Evolutionary conservation across 2,329 filamentous ascomycete species (phyloP).

Genomic region (Celoporthe dispersa): DNA sequence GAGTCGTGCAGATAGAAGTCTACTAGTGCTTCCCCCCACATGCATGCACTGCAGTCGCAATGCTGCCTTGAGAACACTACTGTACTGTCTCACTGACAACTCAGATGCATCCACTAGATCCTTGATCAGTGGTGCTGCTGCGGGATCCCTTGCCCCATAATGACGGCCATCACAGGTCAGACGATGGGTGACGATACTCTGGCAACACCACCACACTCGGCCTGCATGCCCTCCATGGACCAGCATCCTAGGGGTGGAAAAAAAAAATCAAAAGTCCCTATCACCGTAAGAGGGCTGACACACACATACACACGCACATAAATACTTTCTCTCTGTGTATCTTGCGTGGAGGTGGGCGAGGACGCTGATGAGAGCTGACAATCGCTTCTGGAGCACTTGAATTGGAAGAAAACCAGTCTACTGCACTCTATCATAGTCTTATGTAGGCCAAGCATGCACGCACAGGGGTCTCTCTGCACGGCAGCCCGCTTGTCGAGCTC

Average conservation of each 20-base stretch:
- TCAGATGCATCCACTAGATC: slow-evolving; percentile 27
- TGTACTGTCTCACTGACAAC: slow-evolving; percentile 23
- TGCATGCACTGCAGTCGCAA: slow-evolving; percentile 13
- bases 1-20: background rate
- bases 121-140: background rate
- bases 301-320: too few species aligned
- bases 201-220: background rate
- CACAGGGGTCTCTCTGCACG: slow-evolving; percentile 12
- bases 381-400: background rate
- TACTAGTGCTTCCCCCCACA: background rate
- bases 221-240: background rate
- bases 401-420: background rate
- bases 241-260: background rate
- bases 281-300: background rate
- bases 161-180: background rate
- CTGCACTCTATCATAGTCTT: background rate
- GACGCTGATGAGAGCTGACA: slow-evolving; percentile 1
- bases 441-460: slow-evolving; percentile 19
- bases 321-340: too few species aligned
- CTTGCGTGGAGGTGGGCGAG: background rate
- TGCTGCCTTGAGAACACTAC: background rate
- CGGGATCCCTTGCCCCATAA: background rate
- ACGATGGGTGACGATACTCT: background rate
- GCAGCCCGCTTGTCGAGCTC: background rate
- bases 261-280: background rate